A percentile compares a stretch with the other conserved stretches of the same genome.
These are phyloP conservation scores for Zalaria obscura DNA, from an alignment of 2,329 filamentous ascomycete genomes.

Conservation along the genomic window DNA sequence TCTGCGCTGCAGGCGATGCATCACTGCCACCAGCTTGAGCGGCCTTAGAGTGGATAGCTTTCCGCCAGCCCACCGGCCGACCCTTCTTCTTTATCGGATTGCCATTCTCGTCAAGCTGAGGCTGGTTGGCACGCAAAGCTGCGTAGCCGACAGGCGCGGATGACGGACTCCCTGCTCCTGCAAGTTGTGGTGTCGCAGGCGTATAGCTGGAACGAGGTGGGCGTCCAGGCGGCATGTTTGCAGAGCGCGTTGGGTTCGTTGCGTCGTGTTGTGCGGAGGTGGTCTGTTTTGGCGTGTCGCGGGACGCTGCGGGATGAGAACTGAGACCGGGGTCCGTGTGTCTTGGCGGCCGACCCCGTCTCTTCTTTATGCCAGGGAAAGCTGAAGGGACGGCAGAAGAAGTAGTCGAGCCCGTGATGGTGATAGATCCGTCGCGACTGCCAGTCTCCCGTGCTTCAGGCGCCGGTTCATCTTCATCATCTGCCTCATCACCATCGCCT, in stretches of 20 bases:
- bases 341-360: conserved; percentile 20
- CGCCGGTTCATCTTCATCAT: conserved; percentile 1
- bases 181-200: background rate
- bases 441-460: background rate
- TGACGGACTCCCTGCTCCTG: background rate
- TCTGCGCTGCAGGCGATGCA: background rate
- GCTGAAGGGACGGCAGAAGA: background rate
- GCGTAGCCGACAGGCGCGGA: conserved; percentile 22
- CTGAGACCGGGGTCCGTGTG: conserved; percentile 12
- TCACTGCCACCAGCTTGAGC: conserved; percentile 9
- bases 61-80: conserved; percentile 35
- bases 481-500: conserved; percentile 1
- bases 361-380: conserved; percentile 1
- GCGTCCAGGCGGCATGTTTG: too few relatives aligned
- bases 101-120: conserved; percentile 15
- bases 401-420: background rate
- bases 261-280: background rate
- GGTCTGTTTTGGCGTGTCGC: background rate
- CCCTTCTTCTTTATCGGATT: conserved; percentile 28
- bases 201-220: too few relatives aligned
- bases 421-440: background rate
- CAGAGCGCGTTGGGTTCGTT: too few relatives aligned
- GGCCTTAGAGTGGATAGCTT: conserved; percentile 28
- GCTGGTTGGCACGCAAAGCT: conserved; percentile 22
- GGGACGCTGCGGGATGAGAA: background rate